Conservation (phyloP, 129 eudicot species). For the Flaveria trinervia region DNA sequence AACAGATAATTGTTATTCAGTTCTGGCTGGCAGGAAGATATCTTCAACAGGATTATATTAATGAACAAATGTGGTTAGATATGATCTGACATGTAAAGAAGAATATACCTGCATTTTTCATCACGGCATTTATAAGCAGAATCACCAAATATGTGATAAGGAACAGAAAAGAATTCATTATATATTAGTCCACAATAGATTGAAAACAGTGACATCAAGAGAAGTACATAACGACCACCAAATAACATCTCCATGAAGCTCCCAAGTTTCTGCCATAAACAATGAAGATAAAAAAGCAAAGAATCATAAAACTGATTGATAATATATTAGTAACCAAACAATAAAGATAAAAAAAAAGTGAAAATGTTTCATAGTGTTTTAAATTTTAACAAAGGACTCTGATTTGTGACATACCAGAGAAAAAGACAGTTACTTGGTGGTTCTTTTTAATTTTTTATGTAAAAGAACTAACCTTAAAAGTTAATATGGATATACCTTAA, state of each 20-base stretch:
- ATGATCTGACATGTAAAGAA: constrained; percentile 10
- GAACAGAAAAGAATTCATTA: constrained; percentile 97
- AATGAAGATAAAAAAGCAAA: constrained; percentile 12
- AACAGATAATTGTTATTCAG: constrained; percentile 24
- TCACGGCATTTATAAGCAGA: constrained; percentile 96
- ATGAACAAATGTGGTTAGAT: neutral
- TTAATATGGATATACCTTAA: neutral
- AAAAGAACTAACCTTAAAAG: neutral
- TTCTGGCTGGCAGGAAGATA: constrained; percentile 14
- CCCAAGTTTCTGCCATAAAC: constrained; percentile 81
- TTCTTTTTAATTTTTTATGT: neutral
- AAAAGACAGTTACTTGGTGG: neutral
- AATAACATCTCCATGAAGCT: constrained; percentile 99
- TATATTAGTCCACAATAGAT: constrained; percentile 92
- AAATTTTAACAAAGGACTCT: neutral
- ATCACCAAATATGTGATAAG: constrained; percentile 87
- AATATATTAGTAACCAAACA: neutral
- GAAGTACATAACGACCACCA: constrained; percentile 97
- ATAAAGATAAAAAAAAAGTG: neutral
- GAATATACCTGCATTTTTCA: constrained; percentile 69
- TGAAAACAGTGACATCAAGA: constrained; percentile 91
- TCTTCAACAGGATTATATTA: constrained; percentile 6
- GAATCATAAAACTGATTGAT: neutral
- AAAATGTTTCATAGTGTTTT: neutral
- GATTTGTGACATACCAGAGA: constrained; percentile 16